Percentiles rank a stretch among this genome's conserved stretches.
phyloP scores from a whole-genome alignment of 169 alveolate genomes.

The Cryptosporidium meleagridis region DNA sequence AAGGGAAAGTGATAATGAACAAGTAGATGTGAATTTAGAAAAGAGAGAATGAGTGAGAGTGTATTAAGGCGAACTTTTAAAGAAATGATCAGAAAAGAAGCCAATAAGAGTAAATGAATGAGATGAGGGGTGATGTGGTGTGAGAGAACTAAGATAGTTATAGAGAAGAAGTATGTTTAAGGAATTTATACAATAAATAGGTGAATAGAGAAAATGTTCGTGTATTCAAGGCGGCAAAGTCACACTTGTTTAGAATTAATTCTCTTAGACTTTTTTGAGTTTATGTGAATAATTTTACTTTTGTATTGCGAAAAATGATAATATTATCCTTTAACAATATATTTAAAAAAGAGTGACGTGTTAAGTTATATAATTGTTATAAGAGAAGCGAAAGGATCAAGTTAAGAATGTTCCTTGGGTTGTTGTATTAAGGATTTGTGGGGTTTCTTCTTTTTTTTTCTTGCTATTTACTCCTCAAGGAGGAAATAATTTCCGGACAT shows the following conservation, averaged over 20 bases:
- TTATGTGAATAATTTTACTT: not conserved
- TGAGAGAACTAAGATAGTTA: no score
- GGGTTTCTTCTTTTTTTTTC: no score
- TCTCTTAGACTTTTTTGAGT: not conserved
- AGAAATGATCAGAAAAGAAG: not conserved
- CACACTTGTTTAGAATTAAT: not conserved
- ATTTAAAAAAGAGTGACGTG: not conserved
- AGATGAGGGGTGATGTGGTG: not conserved
- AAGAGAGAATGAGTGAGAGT: no score
- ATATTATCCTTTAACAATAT: no score
- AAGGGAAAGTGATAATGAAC: no score
- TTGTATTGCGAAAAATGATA: not conserved
- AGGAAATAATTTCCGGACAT: slow-evolving; percentile 94
- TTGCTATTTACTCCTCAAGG: slow-evolving; percentile 85
- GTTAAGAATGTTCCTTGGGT: no score
- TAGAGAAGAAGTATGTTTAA: not conserved
- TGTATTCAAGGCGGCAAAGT: no score
- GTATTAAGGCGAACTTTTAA: no score
- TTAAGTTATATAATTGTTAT: no score
- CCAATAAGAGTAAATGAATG: no score
- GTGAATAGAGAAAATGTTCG: no score
- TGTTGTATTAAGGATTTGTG: not conserved
- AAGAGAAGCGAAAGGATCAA: not conserved
- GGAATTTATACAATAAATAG: not conserved
- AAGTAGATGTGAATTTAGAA: no score